Percentiles rank a stretch among this genome's conserved stretches.
Conservation (phyloP, 768 basidiomycete genomes). For the Lactarius psammicola region DNA sequence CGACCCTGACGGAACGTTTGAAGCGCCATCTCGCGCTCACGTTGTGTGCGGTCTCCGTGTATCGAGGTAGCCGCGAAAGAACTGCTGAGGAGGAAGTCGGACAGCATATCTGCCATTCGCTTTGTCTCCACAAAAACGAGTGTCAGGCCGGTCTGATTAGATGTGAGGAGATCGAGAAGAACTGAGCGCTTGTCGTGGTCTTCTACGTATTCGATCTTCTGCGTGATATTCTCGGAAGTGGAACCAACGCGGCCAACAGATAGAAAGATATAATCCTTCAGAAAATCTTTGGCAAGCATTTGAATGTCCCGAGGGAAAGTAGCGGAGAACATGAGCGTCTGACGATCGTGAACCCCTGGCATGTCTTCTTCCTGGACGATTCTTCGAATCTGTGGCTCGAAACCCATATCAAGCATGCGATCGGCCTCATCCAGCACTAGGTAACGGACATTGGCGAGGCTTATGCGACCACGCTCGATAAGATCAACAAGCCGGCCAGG, state of each 20-base stretch:
- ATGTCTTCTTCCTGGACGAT: constrained; percentile 99
- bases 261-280: constrained; percentile 98
- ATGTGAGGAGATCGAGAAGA: constrained; percentile 87
- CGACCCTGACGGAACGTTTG: constrained; percentile 94
- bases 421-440: constrained; percentile 99
- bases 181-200: constrained; percentile 96
- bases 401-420: constrained; percentile 99
- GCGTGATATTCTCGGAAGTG: constrained; percentile 99
- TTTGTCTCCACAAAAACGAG: constrained; percentile 99
- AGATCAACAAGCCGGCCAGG: constrained; percentile 98
- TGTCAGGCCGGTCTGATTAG: constrained; percentile 76
- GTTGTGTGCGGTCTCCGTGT: constrained; percentile 96
- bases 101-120: constrained; percentile 98
- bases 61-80: constrained; percentile 91
- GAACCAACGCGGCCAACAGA: constrained; percentile 98
- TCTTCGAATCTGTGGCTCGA: constrained; percentile 97
- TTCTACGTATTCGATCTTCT: constrained; percentile 98
- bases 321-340: constrained; percentile 99
- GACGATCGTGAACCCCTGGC: constrained; percentile 88
- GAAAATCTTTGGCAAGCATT: constrained; percentile 90
- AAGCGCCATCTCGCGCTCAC: constrained; percentile 94
- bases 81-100: constrained; percentile 88
- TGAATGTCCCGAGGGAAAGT: constrained; percentile 99
- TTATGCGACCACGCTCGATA: constrained; percentile 96
- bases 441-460: constrained; percentile 93